phyloP scores from a whole-genome alignment of 805 yeast species.

The Candida mattraensis region DNA sequence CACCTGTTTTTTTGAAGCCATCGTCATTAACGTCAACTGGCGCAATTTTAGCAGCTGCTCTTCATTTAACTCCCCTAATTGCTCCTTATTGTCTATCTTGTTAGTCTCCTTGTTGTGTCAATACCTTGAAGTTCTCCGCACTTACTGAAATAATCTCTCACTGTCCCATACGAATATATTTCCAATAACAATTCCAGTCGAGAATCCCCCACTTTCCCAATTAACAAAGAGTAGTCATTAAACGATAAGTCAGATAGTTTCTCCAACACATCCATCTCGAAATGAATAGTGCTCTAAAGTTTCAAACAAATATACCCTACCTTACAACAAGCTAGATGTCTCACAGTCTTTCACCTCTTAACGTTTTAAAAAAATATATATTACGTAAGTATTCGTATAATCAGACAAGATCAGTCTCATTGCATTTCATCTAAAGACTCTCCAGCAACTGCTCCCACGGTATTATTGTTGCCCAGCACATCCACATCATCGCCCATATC shows the following conservation, averaged over 20 bases:
- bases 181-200: slow-evolving; percentile 19
- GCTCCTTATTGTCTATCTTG: slow-evolving; percentile 2
- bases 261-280: too few relatives aligned
- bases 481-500: slow-evolving; percentile 26
- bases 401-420: too few relatives aligned
- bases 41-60: slow-evolving; percentile 20
- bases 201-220: slow-evolving; percentile 8
- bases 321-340: too few relatives aligned
- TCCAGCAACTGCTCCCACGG: neutral
- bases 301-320: too few relatives aligned
- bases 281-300: too few relatives aligned
- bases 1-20: slow-evolving; percentile 9
- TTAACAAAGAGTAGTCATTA: slow-evolving; percentile 19
- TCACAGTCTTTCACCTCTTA: too few relatives aligned
- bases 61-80: slow-evolving; percentile 9
- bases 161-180: slow-evolving; percentile 29
- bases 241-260: slow-evolving; percentile 16
- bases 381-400: too few relatives aligned
- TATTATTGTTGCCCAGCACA: slow-evolving; percentile 21
- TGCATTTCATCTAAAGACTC: too few relatives aligned
- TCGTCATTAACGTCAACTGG: slow-evolving; percentile 21
- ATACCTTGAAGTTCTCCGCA: neutral
- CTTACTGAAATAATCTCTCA: slow-evolving; percentile 20
- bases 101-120: neutral
- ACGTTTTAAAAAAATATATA: too few relatives aligned